Base-by-base conservation (phyloP, 1,284 basidiomycete genomes). In the Ceratobasidium sp. region DNA sequence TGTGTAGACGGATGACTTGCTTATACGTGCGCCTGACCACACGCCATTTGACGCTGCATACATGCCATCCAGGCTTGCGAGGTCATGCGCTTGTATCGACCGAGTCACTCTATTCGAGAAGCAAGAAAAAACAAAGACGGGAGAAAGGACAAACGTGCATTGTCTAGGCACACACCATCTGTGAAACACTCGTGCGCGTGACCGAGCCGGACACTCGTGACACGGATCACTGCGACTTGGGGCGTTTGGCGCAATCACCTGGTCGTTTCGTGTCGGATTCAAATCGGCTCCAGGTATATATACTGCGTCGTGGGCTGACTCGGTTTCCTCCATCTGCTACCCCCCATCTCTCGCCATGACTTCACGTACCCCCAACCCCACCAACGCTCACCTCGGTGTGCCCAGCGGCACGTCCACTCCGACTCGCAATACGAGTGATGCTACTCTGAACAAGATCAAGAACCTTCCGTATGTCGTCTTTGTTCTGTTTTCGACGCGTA, bases 401-500 rank as follows among this genome's bases (percentile, higher is more conserved):
- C 50, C 52, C 39, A 57, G 65, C 36, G 53, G 52, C 6, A 9
- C 65, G 46, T 45, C 65, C 8, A 55, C 65, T 10, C 50, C 53
- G 6, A 50, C 2, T 23, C 60, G 65, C 32, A 73, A 57, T 52
- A 30, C 60, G 28, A 74, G 72, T 50, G 75, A 76, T 46, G 34
- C 65, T 14, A 67, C 72, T 30, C 39, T 71, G 10, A 71, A 75
- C 61, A 71, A 53, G 46, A 72, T 76, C 65, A 73, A 75, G 58
- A 76, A 76, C 55, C 59, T 73, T 43, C 76, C 76, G 76, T 76
- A 73, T 41, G 76, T 74, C 57, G 28, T 60, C n/a, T 23, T 12
- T 2, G 28, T 18, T 12, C 23, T 43, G 50, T 10, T n/a, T n/a
- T n/a, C n/a, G 39, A 48, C 45, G 45, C 30, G 41, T 52, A 60